A percentile compares a stretch with the other conserved stretches of the same genome.
Evolutionary conservation across 2,329 filamentous ascomycete species (phyloP).

Genomic region (Ophiostoma tasmaniense): DNA sequence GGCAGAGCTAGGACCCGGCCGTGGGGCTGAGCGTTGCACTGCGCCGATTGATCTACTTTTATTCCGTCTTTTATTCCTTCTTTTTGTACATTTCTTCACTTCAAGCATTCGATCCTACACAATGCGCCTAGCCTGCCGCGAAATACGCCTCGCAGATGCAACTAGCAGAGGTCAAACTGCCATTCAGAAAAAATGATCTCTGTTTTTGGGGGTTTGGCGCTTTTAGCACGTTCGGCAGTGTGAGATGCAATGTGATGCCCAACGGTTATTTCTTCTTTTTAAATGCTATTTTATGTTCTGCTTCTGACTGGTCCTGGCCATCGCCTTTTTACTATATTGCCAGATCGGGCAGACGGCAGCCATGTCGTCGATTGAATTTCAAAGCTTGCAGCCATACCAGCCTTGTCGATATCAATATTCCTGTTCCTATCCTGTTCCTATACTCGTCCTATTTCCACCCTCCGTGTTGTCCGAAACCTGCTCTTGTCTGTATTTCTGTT

Average conservation of each 20-base stretch:
- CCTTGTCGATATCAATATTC: background rate
- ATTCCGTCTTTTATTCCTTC: too few relatives aligned
- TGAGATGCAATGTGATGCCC: background rate
- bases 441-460: background rate
- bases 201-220: background rate
- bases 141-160: slow-evolving; percentile 16
- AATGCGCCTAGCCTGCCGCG: slow-evolving; percentile 15
- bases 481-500: background rate
- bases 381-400: background rate
- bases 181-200: too few relatives aligned
- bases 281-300: too few relatives aligned
- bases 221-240: background rate
- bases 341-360: background rate
- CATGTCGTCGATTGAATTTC: background rate
- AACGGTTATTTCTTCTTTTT: background rate
- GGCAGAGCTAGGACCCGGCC: slow-evolving; percentile 15
- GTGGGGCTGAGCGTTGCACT: slow-evolving; percentile 19
- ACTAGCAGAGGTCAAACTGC: too few relatives aligned
- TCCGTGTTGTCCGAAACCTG: background rate
- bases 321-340: background rate
- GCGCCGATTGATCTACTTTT: slow-evolving; percentile 2
- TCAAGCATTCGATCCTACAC: background rate
- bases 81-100: background rate
- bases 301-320: background rate
- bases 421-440: background rate